These are phyloP conservation scores for Pseudogymnoascus sp. DNA, from an alignment of 2,329 filamentous ascomycete genomes.

Conservation along the genomic window DNA sequence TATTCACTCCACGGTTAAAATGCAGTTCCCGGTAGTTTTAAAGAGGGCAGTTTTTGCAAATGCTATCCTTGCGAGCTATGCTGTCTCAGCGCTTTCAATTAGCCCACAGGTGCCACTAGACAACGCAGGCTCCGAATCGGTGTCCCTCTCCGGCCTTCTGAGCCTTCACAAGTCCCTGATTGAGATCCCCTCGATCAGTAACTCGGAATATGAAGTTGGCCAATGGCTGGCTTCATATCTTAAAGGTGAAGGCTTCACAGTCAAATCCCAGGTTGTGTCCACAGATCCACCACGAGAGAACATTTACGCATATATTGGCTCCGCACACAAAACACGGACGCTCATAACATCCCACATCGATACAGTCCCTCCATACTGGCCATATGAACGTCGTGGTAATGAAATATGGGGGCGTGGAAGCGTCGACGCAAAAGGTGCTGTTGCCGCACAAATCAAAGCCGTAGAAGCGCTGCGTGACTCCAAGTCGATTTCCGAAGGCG, in stretches of 20 bases:
- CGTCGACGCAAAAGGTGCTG: constrained; percentile 62
- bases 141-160: constrained; percentile 38
- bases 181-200: constrained; percentile 53
- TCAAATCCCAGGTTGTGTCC: constrained; percentile 47
- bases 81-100: constrained; percentile 14
- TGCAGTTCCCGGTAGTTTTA: neutral
- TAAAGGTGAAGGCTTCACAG: constrained; percentile 48
- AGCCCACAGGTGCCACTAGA: constrained; percentile 15
- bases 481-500: constrained; percentile 35
- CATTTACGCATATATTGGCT: constrained; percentile 51
- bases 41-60: neutral
- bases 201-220: constrained; percentile 52
- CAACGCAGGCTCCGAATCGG: constrained; percentile 14
- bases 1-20: constrained; percentile 1
- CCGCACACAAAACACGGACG: constrained; percentile 40
- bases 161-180: constrained; percentile 56
- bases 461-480: constrained; percentile 45
- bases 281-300: constrained; percentile 38
- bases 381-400: constrained; percentile 31
- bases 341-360: constrained; percentile 61
- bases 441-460: constrained; percentile 69
- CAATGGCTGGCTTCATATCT: constrained; percentile 52
- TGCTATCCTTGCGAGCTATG: constrained; percentile 17
- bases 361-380: constrained; percentile 45
- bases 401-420: constrained; percentile 64